These are phyloP conservation scores for Artomyces pyxidatus DNA, from an alignment of 768 basidiomycete species.

Conservation along the genomic window DNA sequence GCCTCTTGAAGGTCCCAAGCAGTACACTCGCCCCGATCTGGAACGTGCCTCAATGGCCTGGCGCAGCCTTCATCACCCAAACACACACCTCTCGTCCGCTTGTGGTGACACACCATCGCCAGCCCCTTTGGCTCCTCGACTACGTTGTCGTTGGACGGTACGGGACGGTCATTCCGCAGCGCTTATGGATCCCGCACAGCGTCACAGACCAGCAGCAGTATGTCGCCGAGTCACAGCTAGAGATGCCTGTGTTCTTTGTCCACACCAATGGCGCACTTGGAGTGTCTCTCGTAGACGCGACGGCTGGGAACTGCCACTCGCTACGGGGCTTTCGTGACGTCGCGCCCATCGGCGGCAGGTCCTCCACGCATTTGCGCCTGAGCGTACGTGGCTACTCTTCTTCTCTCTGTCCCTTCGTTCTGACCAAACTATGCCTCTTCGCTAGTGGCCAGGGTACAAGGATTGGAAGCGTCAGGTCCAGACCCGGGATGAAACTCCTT, in stretches of 20 bases:
- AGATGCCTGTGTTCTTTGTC: conserved; percentile 14
- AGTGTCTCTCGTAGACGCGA: conserved; percentile 12
- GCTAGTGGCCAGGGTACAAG: conserved; percentile 14
- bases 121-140: conserved; percentile 12
- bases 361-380: conserved; percentile 14
- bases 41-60: neutral
- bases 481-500: conserved; percentile 13
- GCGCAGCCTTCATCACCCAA: neutral
- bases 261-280: conserved; percentile 13
- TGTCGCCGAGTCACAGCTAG: conserved; percentile 11
- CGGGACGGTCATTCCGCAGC: conserved; percentile 12
- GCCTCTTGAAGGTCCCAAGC: neutral
- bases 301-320: conserved; percentile 10
- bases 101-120: neutral
- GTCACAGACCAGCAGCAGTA: conserved; percentile 12
- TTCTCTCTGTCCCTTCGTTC: neutral
- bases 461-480: conserved; percentile 18
- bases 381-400: conserved; percentile 1
- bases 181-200: conserved; percentile 12
- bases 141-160: conserved; percentile 3
- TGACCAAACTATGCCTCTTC: neutral
- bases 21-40: neutral
- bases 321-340: conserved; percentile 7
- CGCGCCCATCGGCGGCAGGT: conserved; percentile 12
- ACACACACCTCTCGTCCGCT: neutral